Base-by-base conservation (phyloP, 164 flowering plant species). In the Vitis rotundifolia region DNA sequence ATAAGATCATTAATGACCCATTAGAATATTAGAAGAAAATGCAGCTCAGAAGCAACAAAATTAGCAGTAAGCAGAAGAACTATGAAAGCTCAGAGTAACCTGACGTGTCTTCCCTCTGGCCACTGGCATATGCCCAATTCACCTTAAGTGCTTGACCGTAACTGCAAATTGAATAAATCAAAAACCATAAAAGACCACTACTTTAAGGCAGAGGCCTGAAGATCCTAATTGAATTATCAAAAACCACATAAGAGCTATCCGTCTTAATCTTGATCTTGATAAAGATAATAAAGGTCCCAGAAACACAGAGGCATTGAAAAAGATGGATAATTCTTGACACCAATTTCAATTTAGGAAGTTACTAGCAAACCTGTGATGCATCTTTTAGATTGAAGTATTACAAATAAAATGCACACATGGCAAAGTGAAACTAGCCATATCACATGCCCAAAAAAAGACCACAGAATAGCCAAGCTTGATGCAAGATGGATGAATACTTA, bases 91-190 rank as follows among this genome's bases (percentile, higher is more conserved):
- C 56, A 2, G 7, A 5, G n/a, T 28, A 63, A 91, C 97, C 80
- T 77, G 98, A 87, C 57, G 99, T 96, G 69, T 96, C 99, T 71
- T 96, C 99, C 76, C 98, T 88, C 83, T 96, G 99, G 62, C 94
- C 93, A 80, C 97, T 90, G 57, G 98, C 94, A 81, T 93, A 96
- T 68, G 99, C 99, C 98, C 98, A 96, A 68, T 96, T 96, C 63
- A 96, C 99, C 82, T 96, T 96, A 61, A 96, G 89, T 44, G 98
- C 92, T 81, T 92, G 99, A 72, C 99, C 99, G 83, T 88, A 96
- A 75, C 99, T 96, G 86, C 31, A 82, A 65, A 71, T 26, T 28
- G 49, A 44, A 68, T n/a, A 49, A 52, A 29, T 49, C 47, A 70
- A 16, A 70, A 11, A 64, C 11, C 61, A 48, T 37, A 15, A 53